These are phyloP conservation scores for Sordariomycetes sp. DNA, from an alignment of 2,329 filamentous ascomycete genomes.

Conservation along the genomic window DNA sequence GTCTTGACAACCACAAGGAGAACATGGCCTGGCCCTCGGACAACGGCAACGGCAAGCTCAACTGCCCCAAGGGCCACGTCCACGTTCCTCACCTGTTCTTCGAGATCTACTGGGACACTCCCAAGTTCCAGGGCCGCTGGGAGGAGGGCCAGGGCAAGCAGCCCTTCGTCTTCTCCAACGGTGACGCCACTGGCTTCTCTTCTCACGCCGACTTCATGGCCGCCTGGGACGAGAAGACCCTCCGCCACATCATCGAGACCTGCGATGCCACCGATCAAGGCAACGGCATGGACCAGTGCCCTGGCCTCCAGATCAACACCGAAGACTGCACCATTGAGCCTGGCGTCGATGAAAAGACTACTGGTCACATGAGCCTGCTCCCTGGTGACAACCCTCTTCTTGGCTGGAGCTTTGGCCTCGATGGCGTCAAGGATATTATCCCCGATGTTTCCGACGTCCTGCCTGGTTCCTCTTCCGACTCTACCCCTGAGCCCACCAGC, in stretches of 20 bases:
- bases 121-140: slow-evolving; percentile 41
- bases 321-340: slow-evolving; percentile 41
- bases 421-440: not conserved
- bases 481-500: not conserved
- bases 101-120: slow-evolving; percentile 53
- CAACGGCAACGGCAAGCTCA: slow-evolving; percentile 33
- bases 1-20: slow-evolving; percentile 48
- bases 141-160: slow-evolving; percentile 39
- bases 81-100: slow-evolving; percentile 50
- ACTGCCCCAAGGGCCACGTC: slow-evolving; percentile 45
- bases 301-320: slow-evolving; percentile 42
- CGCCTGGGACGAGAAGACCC: slow-evolving; percentile 57
- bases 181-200: slow-evolving; percentile 61
- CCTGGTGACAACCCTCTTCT: slow-evolving; percentile 48
- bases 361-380: slow-evolving; percentile 33
- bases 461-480: not conserved
- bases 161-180: slow-evolving; percentile 61
- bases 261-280: slow-evolving; percentile 56
- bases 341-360: slow-evolving; percentile 34
- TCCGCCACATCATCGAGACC: slow-evolving; percentile 58
- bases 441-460: not conserved
- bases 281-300: slow-evolving; percentile 53
- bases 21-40: slow-evolving; percentile 60
- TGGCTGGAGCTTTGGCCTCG: slow-evolving; percentile 15
- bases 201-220: slow-evolving; percentile 66